Conservation (phyloP, 2,329 filamentous ascomycete species). For the Curvularia verruculosa region DNA sequence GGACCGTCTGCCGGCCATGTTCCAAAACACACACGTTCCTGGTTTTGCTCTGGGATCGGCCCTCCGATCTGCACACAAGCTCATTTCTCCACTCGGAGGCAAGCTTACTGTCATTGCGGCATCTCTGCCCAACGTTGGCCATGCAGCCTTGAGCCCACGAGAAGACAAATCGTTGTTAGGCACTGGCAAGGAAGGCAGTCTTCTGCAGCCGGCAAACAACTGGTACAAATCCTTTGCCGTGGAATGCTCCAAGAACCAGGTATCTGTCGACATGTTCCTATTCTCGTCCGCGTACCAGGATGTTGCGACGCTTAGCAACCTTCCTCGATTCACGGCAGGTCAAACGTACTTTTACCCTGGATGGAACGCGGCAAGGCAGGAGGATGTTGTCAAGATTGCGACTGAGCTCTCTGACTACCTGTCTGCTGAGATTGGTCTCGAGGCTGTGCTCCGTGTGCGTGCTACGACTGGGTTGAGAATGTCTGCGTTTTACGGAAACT, state of each 20-base stretch:
- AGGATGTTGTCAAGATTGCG: conserved; percentile 98
- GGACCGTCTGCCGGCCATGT: conserved; percentile 91
- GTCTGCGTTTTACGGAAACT: conserved; percentile 99
- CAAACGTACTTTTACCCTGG: conserved; percentile 99
- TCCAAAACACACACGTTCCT: conserved; percentile 88
- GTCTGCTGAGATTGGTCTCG: conserved; percentile 94
- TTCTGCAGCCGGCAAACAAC: conserved; percentile 90
- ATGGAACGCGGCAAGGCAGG: conserved; percentile 91
- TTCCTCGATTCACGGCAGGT: conserved; percentile 93
- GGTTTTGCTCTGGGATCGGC: conserved; percentile 95
- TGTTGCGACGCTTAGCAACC: conserved; percentile 92
- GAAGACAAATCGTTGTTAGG: conserved; percentile 96
- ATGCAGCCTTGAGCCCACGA: conserved; percentile 84
- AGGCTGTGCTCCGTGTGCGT: conserved; percentile 92
- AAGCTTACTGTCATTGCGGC: conserved; percentile 93
- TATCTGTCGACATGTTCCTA: conserved; percentile 70
- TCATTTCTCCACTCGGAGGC: conserved; percentile 91
- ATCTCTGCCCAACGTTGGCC: conserved; percentile 86
- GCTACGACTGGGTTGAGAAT: conserved; percentile 94
- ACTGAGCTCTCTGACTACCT: conserved; percentile 96
- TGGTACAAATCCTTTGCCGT: conserved; percentile 99
- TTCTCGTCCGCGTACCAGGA: conserved; percentile 71
- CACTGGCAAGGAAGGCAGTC: conserved; percentile 85
- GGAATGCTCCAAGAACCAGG: conserved; percentile 98
- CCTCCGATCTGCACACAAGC: conserved; percentile 88